Percentiles rank a stretch among this genome's conserved stretches.
Evolutionary conservation across 352 stramenopile genomes (phyloP).

Genomic region (Phytopythium vexans): DNA sequence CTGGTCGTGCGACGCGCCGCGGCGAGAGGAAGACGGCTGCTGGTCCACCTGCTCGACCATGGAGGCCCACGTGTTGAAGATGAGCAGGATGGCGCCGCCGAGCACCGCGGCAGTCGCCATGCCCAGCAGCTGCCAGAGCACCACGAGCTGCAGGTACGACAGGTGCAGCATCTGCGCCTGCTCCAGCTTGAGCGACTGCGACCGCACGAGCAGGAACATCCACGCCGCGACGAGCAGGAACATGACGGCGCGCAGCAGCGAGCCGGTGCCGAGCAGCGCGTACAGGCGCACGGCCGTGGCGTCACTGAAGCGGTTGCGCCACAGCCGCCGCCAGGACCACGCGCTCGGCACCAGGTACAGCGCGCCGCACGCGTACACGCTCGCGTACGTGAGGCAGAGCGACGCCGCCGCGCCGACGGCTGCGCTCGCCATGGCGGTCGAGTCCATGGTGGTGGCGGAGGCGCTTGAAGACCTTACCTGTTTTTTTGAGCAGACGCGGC

Average conservation of each 20-base stretch:
- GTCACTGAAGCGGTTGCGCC: constrained; percentile 39
- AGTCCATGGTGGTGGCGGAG: background rate
- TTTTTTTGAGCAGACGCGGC: no score
- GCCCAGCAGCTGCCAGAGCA: constrained; percentile 48
- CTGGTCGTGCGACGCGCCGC: constrained; percentile 1
- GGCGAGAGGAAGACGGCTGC: background rate
- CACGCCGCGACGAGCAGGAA: constrained; percentile 51
- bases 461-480: no score
- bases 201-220: constrained; percentile 46
- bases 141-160: constrained; percentile 56
- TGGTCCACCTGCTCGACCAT: constrained; percentile 57
- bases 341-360: constrained; percentile 43
- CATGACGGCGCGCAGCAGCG: constrained; percentile 34
- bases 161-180: constrained; percentile 50
- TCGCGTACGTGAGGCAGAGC: constrained; percentile 47
- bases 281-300: constrained; percentile 54
- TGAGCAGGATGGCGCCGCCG: constrained; percentile 47
- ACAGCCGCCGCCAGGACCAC: constrained; percentile 31
- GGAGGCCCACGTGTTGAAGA: constrained; percentile 65
- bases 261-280: constrained; percentile 40
- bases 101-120: constrained; percentile 41
- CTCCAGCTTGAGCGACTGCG: constrained; percentile 24
- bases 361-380: constrained; percentile 45
- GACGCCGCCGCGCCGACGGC: constrained; percentile 9
- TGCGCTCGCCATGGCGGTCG: background rate